Evolutionary conservation across 2,329 filamentous ascomycete genomes (phyloP), one percentile per base, ranked within the genome.

Genomic region (Sarocladium kiliense): DNA sequence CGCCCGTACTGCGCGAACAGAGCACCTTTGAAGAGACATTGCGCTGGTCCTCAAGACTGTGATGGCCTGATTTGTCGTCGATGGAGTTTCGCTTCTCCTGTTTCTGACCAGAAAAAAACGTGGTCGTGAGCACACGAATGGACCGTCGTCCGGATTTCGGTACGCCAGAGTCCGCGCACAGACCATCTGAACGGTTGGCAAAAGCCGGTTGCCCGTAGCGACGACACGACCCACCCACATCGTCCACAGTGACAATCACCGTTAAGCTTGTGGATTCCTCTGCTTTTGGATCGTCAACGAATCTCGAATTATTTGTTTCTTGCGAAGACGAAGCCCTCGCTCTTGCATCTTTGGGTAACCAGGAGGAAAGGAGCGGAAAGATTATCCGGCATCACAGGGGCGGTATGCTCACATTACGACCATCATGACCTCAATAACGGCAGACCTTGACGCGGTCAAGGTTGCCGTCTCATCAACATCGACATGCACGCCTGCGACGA

Each of bases 401-500:
- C 47, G 27, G 12, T 51, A 51, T 51, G 47, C 47, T 51, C 26
- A 51, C 30, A 18, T 51, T 53, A 51, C 42, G 25, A 41, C 44
- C 44, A 39, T 39, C 39, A 56, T 53, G 36, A 53, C 34, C 36
- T 26, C 18, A 41, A 11, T 21, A 18, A 53, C 3, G 21, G 36
- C 32, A 12, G 50, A 53, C 36, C 50, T 65, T 63, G 76, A 79
- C 58, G 74, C 78, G 58, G 76, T 82, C 63, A 84, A 82, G 64
- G 70, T 72, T 58, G 79, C 80, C 41, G 69, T 84, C 59, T 71
- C 77, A 58, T 80, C 77, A 54, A 74, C 74, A 12, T 69, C 77
- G 47, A 82, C 75, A 61, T 85, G 81, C 68, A 81, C 79, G 42
- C 68, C 76, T 21, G 65, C 75, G 2, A 77, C 73, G 27, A 75